These are phyloP conservation scores for Terfezia boudieri DNA, from an alignment of 495 filamentous ascomycete species.

Conservation along the genomic window DNA sequence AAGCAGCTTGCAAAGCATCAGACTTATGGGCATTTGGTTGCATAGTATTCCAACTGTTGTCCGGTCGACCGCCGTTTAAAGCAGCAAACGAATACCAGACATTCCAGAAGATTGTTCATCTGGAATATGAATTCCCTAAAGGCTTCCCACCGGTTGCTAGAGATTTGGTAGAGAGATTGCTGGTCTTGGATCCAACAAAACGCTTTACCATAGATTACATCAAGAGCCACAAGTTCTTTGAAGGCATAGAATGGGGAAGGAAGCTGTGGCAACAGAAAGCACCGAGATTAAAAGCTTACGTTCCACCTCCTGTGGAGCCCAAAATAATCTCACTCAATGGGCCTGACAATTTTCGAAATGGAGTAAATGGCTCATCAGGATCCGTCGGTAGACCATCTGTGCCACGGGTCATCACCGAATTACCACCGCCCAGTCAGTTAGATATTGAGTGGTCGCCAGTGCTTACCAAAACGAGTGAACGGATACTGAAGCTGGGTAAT, in stretches of 20 bases:
- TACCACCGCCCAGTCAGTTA: slow-evolving; percentile 84
- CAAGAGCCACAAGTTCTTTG: slow-evolving; percentile 92
- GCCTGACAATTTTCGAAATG: slow-evolving; percentile 22
- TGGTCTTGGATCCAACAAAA: slow-evolving; percentile 72
- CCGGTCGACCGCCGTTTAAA: slow-evolving; percentile 90
- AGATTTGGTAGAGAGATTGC: slow-evolving; percentile 75
- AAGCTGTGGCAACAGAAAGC: slow-evolving; percentile 79
- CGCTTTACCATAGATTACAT: slow-evolving; percentile 90
- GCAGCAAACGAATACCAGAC: slow-evolving; percentile 92
- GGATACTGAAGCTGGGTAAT: slow-evolving; percentile 87
- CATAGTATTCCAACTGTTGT: slow-evolving; percentile 89
- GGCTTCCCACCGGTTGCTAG: slow-evolving; percentile 76
- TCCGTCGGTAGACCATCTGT: slow-evolving; percentile 25
- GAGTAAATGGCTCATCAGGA: slow-evolving; percentile 5
- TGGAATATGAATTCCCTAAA: slow-evolving; percentile 83
- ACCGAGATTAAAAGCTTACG: slow-evolving; percentile 68
- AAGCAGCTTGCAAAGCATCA: slow-evolving; percentile 92
- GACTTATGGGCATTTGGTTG: slow-evolving; percentile 99
- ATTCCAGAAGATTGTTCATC: slow-evolving; percentile 87
- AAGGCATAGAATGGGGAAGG: slow-evolving; percentile 68
- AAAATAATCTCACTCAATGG: slow-evolving; percentile 61
- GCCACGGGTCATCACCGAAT: slow-evolving; percentile 75
- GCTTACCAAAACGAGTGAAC: slow-evolving; percentile 67
- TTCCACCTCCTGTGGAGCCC: slow-evolving; percentile 54
- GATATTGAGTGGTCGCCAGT: slow-evolving; percentile 99